Evolutionary conservation across 106 monocot genomes (phyloP), one percentile per base, ranked within the genome.

Genomic region (Dendrobium huoshanense): DNA sequence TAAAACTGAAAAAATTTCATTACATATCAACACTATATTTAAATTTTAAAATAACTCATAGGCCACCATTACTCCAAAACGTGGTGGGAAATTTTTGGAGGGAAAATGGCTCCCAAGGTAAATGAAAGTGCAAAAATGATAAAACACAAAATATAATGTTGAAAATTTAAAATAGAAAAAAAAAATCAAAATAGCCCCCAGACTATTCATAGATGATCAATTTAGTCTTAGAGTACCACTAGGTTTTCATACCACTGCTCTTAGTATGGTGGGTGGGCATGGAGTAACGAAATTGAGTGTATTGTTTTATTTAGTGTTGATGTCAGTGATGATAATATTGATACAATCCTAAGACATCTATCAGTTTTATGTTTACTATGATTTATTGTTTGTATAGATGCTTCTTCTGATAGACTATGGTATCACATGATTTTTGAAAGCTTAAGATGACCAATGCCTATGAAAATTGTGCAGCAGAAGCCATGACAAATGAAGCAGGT

Each of bases 401-500:
- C 67, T 68, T 70, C 2, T 31, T 70, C 51, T 70, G 33, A 70
- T 61, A 70, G 33, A 70, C 13, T n/a, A 70, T 31, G 70, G 11
- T 31, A 33, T 13, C 13, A 33, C 29, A 33, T 70, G 27, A 5
- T 70, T 70, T 70, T 15, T 64, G 70, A 33, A 31, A 33, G 70
- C 15, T 37, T 13, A 70, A 70, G 70, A 70, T 31, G 33, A 70
- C 10, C 33, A 70, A 13, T 33, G 37, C 29, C 70, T 74, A 43
- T 74, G 43, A 3, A 74, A 74, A 61, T 61, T 5, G n/a, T 70
- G 76, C 76, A 76, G 76, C 48, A 76, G 2, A 76, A 49, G 48
- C 76, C 41, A 76, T 76, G 76, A 25, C n/a, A 49, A 76, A 76
- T 76, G 76, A 76, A 27, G 48, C 45, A 41, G 76, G 48, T 49